Conservation (phyloP, 2,329 filamentous ascomycete species). For the Coniochaeta prunicola region DNA sequence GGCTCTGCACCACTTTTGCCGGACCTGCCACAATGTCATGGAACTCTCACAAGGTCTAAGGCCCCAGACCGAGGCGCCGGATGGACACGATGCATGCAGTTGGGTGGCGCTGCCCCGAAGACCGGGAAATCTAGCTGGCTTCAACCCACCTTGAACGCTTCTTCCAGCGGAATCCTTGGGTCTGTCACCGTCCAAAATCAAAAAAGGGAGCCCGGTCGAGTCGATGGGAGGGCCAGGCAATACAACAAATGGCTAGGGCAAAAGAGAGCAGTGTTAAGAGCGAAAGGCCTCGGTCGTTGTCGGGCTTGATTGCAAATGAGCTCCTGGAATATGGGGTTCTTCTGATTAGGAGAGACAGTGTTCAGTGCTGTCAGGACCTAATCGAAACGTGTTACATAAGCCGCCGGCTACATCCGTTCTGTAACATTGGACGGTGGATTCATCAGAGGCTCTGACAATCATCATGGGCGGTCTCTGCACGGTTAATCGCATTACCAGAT, state of each 20-base stretch:
- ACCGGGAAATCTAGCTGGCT: neutral
- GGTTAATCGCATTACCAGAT: neutral
- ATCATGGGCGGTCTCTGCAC: neutral
- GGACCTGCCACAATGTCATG: neutral
- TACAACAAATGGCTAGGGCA: neutral
- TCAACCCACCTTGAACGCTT: neutral
- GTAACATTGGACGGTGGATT: neutral
- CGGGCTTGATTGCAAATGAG: neutral
- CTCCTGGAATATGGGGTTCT: neutral
- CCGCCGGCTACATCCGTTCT: conserved; percentile 6
- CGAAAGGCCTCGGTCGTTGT: neutral
- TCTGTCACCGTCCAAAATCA: neutral
- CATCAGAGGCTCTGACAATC: no score
- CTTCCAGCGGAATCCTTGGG: neutral
- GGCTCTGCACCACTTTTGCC: neutral
- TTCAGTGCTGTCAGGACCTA: conserved; percentile 5
- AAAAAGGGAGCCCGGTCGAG: neutral
- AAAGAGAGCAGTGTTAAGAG: neutral
- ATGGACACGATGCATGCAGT: neutral
- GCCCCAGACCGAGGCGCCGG: neutral
- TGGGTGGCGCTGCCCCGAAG: neutral
- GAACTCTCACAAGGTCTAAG: neutral
- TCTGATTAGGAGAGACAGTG: conserved; percentile 3
- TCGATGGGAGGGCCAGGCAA: neutral
- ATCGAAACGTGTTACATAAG: conserved; percentile 13